Conservation (phyloP, 2,329 filamentous ascomycete species). For the Cytospora piceae region DNA sequence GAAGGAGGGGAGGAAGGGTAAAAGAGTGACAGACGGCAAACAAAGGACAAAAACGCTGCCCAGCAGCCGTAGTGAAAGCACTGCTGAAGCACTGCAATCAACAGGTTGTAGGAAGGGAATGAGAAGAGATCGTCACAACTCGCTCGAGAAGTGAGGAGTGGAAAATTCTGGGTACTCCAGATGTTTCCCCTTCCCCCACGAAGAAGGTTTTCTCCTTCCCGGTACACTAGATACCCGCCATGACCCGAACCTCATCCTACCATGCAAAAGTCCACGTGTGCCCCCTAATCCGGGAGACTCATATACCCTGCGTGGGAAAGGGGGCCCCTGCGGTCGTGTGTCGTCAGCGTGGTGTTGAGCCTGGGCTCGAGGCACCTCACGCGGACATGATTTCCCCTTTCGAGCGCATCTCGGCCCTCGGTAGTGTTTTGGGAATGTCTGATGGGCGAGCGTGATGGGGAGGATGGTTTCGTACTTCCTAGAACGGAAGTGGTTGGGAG, state of each 20-base stretch:
- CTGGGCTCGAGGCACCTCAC: not conserved
- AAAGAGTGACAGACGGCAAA: constrained; percentile 15
- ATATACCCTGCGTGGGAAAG: constrained; percentile 14
- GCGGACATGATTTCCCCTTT: constrained; percentile 22
- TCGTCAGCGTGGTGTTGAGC: constrained; percentile 3
- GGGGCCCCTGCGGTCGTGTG: constrained; percentile 6
- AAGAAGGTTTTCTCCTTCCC: constrained; percentile 12
- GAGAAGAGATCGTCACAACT: constrained; percentile 15
- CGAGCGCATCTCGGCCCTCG: constrained; percentile 7
- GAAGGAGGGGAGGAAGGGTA: not conserved
- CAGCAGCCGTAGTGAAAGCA: constrained; percentile 28
- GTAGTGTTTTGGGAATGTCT: constrained; percentile 1
- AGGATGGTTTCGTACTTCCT: constrained; percentile 4
- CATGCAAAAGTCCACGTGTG: constrained; percentile 1
- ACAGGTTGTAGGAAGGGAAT: constrained; percentile 16
- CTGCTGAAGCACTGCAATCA: constrained; percentile 28
- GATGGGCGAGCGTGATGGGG: not conserved
- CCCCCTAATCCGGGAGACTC: not conserved
- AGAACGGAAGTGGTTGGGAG: constrained; percentile 11
- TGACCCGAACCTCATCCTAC: not conserved
- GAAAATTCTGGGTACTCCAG: constrained; percentile 3
- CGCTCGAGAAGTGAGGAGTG: constrained; percentile 21
- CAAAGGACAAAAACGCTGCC: constrained; percentile 23
- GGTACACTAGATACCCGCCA: not conserved
- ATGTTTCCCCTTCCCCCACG: constrained; percentile 6